Percentiles rank a stretch among this genome's conserved stretches.
These are phyloP conservation scores for Mitragyna speciosa DNA, from an alignment of 257 asterid genomes.

Conservation along the genomic window DNA sequence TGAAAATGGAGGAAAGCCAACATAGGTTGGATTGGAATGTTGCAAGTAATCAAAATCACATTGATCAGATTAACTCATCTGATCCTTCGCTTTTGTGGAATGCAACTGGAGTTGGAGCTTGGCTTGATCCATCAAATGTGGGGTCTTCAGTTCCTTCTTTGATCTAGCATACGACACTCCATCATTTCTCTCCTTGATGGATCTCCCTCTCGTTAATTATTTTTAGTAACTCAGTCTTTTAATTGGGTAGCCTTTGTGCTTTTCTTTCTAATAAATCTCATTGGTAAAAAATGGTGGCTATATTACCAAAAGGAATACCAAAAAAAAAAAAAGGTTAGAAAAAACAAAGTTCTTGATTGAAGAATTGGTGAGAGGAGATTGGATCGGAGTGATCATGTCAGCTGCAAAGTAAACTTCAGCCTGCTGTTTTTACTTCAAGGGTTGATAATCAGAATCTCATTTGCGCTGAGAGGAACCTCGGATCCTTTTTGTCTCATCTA, in stretches of 20 bases:
- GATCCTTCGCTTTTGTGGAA: conserved; percentile 44
- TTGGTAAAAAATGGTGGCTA: conserved; percentile 12
- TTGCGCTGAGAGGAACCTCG: conserved; percentile 88
- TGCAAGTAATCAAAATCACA: conserved; percentile 22
- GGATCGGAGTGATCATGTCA: conserved; percentile 83
- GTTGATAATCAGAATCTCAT: conserved; percentile 29
- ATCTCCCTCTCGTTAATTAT: conserved; percentile 22
- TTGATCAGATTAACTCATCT: conserved; percentile 28
- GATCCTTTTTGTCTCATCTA: conserved; percentile 51
- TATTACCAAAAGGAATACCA: background rate
- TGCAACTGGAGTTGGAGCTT: conserved; percentile 24
- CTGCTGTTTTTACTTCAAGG: conserved; percentile 42
- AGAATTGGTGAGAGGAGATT: conserved; percentile 34
- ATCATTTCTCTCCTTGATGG: background rate
- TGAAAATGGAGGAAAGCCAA: conserved; percentile 34
- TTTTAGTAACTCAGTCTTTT: background rate
- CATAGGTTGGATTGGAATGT: conserved; percentile 33
- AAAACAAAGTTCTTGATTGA: conserved; percentile 12
- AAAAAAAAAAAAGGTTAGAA: background rate
- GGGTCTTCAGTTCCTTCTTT: conserved; percentile 56
- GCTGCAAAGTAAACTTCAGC: conserved; percentile 47
- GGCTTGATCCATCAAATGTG: conserved; percentile 47
- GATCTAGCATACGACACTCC: conserved; percentile 18
- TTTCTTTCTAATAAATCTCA: conserved; percentile 19
- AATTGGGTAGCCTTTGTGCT: conserved; percentile 13